Evolutionary conservation across 371 early-diverging fungal genomes (phyloP).

Genomic region (Rhizopus stolonifer): DNA sequence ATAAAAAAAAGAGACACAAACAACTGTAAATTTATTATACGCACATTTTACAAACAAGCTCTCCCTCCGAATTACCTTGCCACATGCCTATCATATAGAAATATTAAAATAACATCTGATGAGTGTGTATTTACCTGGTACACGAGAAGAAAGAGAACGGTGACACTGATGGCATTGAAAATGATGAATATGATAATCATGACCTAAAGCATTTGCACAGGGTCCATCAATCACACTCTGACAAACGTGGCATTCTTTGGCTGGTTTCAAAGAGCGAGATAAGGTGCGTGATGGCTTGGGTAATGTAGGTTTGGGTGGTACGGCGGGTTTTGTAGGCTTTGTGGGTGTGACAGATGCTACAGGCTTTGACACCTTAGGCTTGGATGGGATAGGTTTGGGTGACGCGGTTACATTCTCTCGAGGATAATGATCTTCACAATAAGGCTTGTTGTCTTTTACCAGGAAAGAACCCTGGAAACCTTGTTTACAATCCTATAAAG

Average conservation of each 20-base stretch:
- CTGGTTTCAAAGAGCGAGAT: background rate
- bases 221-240: constrained; percentile 46
- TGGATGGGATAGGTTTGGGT: background rate
- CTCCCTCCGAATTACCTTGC: constrained; percentile 19
- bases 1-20: background rate
- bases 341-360: background rate
- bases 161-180: constrained; percentile 54
- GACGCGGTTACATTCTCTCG: constrained; percentile 6
- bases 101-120: background rate
- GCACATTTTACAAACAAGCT: constrained; percentile 29
- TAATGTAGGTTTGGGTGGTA: background rate
- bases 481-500: constrained; percentile 45
- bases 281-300: no score
- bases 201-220: constrained; percentile 47
- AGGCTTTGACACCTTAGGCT: background rate
- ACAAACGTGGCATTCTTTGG: constrained; percentile 34
- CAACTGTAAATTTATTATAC: constrained; percentile 2
- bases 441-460: constrained; percentile 57
- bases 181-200: constrained; percentile 55
- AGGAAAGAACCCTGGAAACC: constrained; percentile 53
- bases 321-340: background rate
- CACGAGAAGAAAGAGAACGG: constrained; percentile 36
- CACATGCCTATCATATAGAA: constrained; percentile 24
- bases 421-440: constrained; percentile 66
- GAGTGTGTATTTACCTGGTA: constrained; percentile 19